Evolutionary conservation across 176 grass and related monocot species (phyloP).

Genomic region (Carex myosuroides): DNA sequence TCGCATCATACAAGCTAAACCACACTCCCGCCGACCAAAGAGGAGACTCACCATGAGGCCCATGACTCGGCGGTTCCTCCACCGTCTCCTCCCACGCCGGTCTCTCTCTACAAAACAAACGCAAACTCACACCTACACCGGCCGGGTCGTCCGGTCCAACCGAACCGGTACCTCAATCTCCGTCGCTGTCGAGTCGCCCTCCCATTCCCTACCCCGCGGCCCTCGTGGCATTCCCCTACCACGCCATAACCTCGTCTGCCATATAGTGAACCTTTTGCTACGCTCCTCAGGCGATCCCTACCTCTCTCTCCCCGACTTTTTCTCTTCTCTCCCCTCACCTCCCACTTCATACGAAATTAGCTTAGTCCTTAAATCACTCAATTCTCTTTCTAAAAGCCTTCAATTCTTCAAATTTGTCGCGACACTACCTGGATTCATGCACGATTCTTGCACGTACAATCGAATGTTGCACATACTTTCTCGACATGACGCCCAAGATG

Average conservation of each 20-base stretch:
- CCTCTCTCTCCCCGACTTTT: conserved; percentile 63
- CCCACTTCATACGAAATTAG: conserved; percentile 61
- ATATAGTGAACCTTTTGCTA: conserved; percentile 48
- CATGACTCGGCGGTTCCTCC: neutral
- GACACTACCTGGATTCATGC: conserved; percentile 51
- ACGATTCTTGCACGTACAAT: conserved; percentile 93
- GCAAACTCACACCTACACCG: conserved; percentile 49
- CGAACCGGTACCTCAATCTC: conserved; percentile 49
- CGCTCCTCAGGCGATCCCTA: conserved; percentile 34
- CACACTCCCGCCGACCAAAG: neutral
- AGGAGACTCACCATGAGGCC: neutral
- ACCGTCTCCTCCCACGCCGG: neutral
- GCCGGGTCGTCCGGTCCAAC: conserved; percentile 50
- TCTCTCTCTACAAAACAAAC: conserved; percentile 4
- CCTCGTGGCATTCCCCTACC: conserved; percentile 50
- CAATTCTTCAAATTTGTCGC: conserved; percentile 67
- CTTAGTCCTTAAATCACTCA: conserved; percentile 66
- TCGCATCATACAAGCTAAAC: neutral
- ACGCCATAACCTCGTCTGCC: conserved; percentile 73
- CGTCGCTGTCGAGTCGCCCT: conserved; percentile 45
- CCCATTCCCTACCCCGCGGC: conserved; percentile 23
- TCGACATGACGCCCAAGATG: conserved; percentile 8
- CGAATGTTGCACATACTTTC: conserved; percentile 58
- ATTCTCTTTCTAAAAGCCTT: conserved; percentile 36
- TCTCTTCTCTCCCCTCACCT: conserved; percentile 35